Conservation (phyloP, 2,329 filamentous ascomycete genomes). For the Penicillium sp. region DNA sequence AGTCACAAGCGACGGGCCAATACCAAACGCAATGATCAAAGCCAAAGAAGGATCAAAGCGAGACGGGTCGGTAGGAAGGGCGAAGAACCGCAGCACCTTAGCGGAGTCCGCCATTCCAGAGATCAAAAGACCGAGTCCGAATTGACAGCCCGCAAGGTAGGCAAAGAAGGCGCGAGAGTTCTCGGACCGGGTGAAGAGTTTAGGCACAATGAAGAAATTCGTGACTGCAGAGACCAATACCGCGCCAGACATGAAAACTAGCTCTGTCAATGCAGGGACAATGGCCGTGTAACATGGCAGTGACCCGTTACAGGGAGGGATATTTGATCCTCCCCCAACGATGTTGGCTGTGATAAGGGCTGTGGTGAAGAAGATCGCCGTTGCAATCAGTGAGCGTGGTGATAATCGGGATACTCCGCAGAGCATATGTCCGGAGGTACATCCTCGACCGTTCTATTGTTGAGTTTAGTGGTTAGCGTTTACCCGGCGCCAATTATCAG, state of each 20-base stretch:
- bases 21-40: constrained; percentile 54
- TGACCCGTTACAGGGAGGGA: constrained; percentile 43
- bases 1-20: constrained; percentile 50
- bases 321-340: constrained; percentile 36
- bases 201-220: constrained; percentile 41
- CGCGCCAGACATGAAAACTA: constrained; percentile 39
- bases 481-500: no score
- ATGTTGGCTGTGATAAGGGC: constrained; percentile 50
- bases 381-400: constrained; percentile 54
- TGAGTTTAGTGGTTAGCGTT: background rate
- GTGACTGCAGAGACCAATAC: constrained; percentile 35
- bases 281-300: constrained; percentile 52
- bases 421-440: constrained; percentile 61
- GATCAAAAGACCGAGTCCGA: constrained; percentile 56
- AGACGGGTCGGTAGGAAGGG: constrained; percentile 45
- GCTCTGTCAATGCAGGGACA: constrained; percentile 45
- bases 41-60: constrained; percentile 57
- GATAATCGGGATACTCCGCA: constrained; percentile 57
- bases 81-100: constrained; percentile 58
- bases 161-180: constrained; percentile 43
- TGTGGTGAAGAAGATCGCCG: constrained; percentile 49
- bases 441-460: constrained; percentile 53
- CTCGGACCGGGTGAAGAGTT: constrained; percentile 31
- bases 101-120: constrained; percentile 56
- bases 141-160: constrained; percentile 54